phyloP scores from a whole-genome alignment of 129 eudicot genomes.

The Centrapalus pauciflorus region DNA sequence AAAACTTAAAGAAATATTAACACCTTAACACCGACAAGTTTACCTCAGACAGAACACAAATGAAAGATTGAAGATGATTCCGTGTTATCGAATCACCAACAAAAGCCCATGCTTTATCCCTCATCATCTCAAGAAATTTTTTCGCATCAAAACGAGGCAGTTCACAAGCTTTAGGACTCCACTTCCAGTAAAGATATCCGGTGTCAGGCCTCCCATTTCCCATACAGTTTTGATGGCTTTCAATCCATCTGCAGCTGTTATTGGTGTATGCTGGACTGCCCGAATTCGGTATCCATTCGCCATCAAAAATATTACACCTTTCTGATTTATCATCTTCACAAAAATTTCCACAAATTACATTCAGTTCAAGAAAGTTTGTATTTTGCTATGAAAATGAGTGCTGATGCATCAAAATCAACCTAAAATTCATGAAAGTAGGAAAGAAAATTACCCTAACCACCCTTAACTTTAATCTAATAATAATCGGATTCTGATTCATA shows the following conservation, averaged over 20 bases:
- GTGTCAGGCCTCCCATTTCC: slow-evolving; percentile 84
- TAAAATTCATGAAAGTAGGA: too few relatives aligned
- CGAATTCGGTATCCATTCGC: slow-evolving; percentile 70
- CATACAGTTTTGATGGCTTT: slow-evolving; percentile 82
- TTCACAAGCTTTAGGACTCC: slow-evolving; percentile 82
- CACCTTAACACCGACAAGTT: slow-evolving; percentile 4
- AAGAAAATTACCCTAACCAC: too few relatives aligned
- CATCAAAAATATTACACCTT: slow-evolving; percentile 57
- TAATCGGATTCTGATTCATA: too few relatives aligned
- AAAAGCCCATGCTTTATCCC: slow-evolving; percentile 85
- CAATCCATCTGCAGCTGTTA: slow-evolving; percentile 66
- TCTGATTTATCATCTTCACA: slow-evolving; percentile 39
- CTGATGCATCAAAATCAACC: too few relatives aligned
- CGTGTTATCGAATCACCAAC: slow-evolving; percentile 88
- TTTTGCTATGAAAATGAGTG: too few relatives aligned
- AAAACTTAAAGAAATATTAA: background rate
- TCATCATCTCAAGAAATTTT: slow-evolving; percentile 73
- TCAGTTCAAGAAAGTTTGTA: too few relatives aligned
- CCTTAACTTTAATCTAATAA: too few relatives aligned
- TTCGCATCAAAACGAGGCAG: slow-evolving; percentile 60
- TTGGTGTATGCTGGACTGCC: slow-evolving; percentile 69
- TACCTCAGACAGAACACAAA: slow-evolving; percentile 85
- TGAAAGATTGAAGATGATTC: slow-evolving; percentile 84
- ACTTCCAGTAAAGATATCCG: slow-evolving; percentile 76
- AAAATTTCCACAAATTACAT: background rate